These are phyloP conservation scores for Aureobasidium sp. DNA, from an alignment of 2,329 filamentous ascomycete species.

Conservation along the genomic window DNA sequence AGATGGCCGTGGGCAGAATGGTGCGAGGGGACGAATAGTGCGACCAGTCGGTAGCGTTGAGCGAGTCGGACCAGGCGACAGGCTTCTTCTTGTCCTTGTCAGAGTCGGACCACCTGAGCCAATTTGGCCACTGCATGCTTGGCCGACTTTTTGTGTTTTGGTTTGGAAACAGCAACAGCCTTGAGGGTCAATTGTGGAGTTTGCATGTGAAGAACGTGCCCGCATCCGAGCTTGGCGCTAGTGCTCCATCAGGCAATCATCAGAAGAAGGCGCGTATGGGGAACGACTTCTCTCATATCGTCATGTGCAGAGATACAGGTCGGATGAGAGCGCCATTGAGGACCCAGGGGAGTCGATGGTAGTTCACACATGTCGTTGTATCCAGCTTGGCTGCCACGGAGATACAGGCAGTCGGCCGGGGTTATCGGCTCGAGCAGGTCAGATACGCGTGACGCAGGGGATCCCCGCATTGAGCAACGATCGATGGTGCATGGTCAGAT, in stretches of 20 bases:
- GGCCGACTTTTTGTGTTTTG: not conserved
- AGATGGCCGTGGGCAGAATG: constrained; percentile 36
- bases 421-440: not conserved
- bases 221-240: constrained; percentile 1
- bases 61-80: constrained; percentile 39
- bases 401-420: not conserved
- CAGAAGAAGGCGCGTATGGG: not conserved
- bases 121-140: constrained; percentile 19
- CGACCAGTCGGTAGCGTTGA: constrained; percentile 44
- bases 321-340: not conserved
- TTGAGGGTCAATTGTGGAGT: not conserved
- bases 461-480: constrained; percentile 1
- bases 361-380: not conserved
- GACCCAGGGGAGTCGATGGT: not conserved
- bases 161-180: not conserved
- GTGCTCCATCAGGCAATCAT: not conserved
- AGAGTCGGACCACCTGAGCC: constrained; percentile 13
- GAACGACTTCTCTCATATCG: not conserved
- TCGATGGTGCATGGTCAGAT: not conserved
- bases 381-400: not conserved
- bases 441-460: not conserved
- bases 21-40: constrained; percentile 46
- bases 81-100: constrained; percentile 25
- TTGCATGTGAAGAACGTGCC: not conserved
- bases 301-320: not conserved